Evolutionary conservation across 202 grass and related monocot species (phyloP), one percentile per base, ranked within the genome.

Genomic region (Carex sylvatica): DNA sequence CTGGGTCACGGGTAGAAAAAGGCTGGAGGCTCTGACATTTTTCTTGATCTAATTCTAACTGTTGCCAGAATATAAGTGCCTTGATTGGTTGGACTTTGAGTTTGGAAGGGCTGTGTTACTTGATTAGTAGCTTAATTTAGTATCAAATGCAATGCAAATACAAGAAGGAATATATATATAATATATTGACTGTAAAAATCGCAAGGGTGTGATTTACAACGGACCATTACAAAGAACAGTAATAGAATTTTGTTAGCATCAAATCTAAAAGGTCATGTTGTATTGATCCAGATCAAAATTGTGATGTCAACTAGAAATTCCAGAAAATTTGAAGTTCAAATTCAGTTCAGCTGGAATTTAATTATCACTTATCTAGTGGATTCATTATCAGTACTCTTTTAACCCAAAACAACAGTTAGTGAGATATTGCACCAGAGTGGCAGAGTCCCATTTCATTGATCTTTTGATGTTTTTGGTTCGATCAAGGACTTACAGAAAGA

Each of bases 401-500:
- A 35, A 35, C 3, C 33, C 33, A 35, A 35, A 35, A 35, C 33
- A 35, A 35, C 33, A 35, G 4, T 35, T 35, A 35, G 22, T 60
- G 22, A n/a, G 47, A 64, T 46, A 5, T 33, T 47, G 18, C 26
- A 44, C 4, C 11, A 26, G 14, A 30, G 52, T 31, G 26, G 2
- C 11, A 26, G 14, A 30, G 52, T 31, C 65, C 12, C 28, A 52
- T 61, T 40, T 77, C 19, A 38, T 56, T 65, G 24, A 71, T 72
- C 36, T 63, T 10, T 42, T 53, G 9, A 28, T 70, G 9, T 49
- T 69, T 35, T 82, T 93, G 92, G 95, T 84, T 90, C 95, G 82
- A 98, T 93, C 71, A 95, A 98, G 89, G 92, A 95, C 80, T 93
- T 98, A 28, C 26, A 95, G 86, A 58, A 93, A 91, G 73, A 95